Base-by-base conservation (phyloP, 345 rosid genomes). In the Camelina hispida region DNA sequence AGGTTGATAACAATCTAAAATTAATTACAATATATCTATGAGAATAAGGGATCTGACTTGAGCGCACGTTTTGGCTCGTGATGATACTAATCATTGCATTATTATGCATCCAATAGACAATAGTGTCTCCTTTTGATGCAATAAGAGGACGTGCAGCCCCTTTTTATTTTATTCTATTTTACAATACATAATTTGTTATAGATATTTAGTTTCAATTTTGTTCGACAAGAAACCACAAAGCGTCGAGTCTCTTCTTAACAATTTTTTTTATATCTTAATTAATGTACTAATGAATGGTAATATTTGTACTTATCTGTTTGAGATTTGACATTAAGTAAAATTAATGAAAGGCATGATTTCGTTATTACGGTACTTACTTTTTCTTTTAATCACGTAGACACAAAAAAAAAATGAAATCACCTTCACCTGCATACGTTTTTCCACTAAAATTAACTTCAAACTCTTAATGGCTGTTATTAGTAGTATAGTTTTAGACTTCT, bases 61-160 rank as follows among this genome's bases (percentile, higher is more conserved):
- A 79, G 8, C 28, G 76, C 84, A 84, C 84, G 84, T 65, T 66
- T 68, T 13, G 23, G 34, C 59, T 51, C 57, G 5, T 28, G 30
- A 59, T 37, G 43, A 40, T 44, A 30, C 67, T 58, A 58, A 32
- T 71, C 55, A 52, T 59, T 71, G 77, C 73, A 72, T 62, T 62
- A 62, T 59, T 18, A 67, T 44, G 37, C 16, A 54, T 42, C 54
- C 37, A 46, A 37, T 32, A 17, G 37, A 53, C 37, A 46, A 37
- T 32, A 17, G 37, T 59, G 68, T 59, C 22, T 47, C 15, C 2
- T 7, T 57, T 56, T 46, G 50, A 25, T 54, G 61, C 57, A 54
- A 20, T 20, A 61, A 34, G 22, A 63, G 23, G 71, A 76, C 71
- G 80, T 76, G 80, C 63, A 43, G 20, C 56, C 68, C 61, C 53